phyloP scores from a whole-genome alignment of 306 rosid genomes.

The Begonia loranthoides region DNA sequence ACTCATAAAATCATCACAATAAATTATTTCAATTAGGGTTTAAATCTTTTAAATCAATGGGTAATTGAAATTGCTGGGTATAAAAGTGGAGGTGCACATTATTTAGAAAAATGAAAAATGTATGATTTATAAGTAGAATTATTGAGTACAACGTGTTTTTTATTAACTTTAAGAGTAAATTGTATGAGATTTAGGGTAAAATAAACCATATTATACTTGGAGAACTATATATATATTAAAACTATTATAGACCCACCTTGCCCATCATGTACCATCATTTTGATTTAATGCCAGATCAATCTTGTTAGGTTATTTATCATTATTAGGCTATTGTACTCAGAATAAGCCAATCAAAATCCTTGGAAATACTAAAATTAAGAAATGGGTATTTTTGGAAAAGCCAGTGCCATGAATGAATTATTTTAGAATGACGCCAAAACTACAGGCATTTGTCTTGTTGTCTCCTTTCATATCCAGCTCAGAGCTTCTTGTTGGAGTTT shows the following conservation, averaged over 20 bases:
- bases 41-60: neutral
- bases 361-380: neutral
- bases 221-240: too few relatives aligned
- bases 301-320: neutral
- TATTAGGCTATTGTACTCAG: neutral
- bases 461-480: slow-evolving; percentile 72
- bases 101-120: too few relatives aligned
- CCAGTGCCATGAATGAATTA: neutral
- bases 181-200: too few relatives aligned
- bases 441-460: slow-evolving; percentile 30
- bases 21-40: too few relatives aligned
- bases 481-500: slow-evolving; percentile 30
- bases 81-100: too few relatives aligned
- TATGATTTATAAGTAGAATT: too few relatives aligned
- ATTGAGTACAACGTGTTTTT: too few relatives aligned
- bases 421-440: slow-evolving; percentile 6
- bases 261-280: neutral
- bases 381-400: slow-evolving; percentile 3
- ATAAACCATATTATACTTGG: too few relatives aligned
- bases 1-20: too few relatives aligned
- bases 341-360: neutral
- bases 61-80: neutral
- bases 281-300: neutral
- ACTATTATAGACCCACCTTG: too few relatives aligned
- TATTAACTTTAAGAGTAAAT: too few relatives aligned